Base-by-base conservation (phyloP, 495 filamentous ascomycete genomes). In the Hypoxylon perforatum region DNA sequence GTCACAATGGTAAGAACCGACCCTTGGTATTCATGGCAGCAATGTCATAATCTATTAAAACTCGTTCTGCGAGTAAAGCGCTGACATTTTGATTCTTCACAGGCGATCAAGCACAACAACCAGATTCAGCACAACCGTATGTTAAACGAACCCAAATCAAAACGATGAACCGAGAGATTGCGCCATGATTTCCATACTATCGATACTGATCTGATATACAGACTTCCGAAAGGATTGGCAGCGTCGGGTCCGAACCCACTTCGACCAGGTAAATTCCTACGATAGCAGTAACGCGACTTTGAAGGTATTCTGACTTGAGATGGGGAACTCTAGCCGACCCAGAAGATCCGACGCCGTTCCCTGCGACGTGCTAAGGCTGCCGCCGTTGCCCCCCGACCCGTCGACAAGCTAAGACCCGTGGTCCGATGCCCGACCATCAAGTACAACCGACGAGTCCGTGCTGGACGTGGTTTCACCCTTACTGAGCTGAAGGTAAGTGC, bases 171-270 rank as follows among this genome's bases (percentile, higher is more conserved):
- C 70, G 64, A 61, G 67, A 42, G 38, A 58, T 47, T 38, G 2
- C 47, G 61, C 47, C 38, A 14, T 28, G 14, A 44, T 15, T 53
- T 42, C 61, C 38, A 57, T 44, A 41, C 57, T 44, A 69, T 44
- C 44, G 36, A 48, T 61, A 67, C 70, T 71, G 51, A 74, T 58
- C 23, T 9, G 22, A 53, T 47, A 48, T 56, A 64, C 63, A 67
- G 92, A 99, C 82, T 99, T 99, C 93, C 95, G 93, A 87, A 99
- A 99, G 93, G 92, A 99, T 86, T 99, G 95, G 95, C 93, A 97
- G 83, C 91, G 92, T 82, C 93, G 95, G 84, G 95, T 99, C 73
- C 91, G 93, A 83, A 87, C 88, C 79, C 96, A 98, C 87, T 99
- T 99, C 86, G 92, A 99, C 86, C 95, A 99, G 94, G 94, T 98